Conservation (phyloP, 1,284 basidiomycete species). For the Rhodofomes roseus region DNA sequence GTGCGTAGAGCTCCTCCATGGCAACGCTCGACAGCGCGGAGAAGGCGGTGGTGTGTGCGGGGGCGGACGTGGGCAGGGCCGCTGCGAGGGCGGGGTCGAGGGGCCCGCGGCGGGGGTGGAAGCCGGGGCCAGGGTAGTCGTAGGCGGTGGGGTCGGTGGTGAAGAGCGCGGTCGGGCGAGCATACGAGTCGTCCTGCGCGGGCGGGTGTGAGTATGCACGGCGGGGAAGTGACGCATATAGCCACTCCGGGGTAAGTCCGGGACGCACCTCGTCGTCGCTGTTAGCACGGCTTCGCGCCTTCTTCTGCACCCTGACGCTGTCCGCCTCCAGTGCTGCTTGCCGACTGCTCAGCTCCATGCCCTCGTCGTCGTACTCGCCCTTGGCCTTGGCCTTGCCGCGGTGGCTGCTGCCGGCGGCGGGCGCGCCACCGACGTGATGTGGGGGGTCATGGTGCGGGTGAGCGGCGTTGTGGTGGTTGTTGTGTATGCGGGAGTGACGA, state of each 20-base stretch:
- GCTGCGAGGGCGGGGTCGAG: constrained; percentile 8
- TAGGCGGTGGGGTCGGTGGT: constrained; percentile 43
- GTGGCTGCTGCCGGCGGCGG: constrained; percentile 10
- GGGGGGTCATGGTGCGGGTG: constrained; percentile 22
- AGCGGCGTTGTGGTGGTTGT: constrained; percentile 39
- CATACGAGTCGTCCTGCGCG: constrained; percentile 58
- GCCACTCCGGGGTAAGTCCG: neutral
- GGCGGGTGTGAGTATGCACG: constrained; percentile 3
- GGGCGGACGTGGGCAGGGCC: neutral
- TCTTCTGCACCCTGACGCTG: constrained; percentile 50
- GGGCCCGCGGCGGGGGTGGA: constrained; percentile 20
- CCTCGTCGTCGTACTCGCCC: constrained; percentile 35
- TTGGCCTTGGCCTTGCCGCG: constrained; percentile 33
- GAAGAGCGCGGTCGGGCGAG: constrained; percentile 58
- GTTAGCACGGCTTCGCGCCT: constrained; percentile 71
- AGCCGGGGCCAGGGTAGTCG: constrained; percentile 19
- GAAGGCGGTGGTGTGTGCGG: constrained; percentile 39
- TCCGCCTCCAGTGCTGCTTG: constrained; percentile 16
- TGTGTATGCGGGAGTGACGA: constrained; percentile 92
- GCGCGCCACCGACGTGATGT: constrained; percentile 10
- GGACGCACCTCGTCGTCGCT: constrained; percentile 72
- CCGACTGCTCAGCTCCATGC: constrained; percentile 16
- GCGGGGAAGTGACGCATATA: neutral
- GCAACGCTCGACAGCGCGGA: constrained; percentile 76
- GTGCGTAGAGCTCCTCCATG: constrained; percentile 80